phyloP scores from a whole-genome alignment of 768 basidiomycete species.

The Mrakia hoshinonis region DNA sequence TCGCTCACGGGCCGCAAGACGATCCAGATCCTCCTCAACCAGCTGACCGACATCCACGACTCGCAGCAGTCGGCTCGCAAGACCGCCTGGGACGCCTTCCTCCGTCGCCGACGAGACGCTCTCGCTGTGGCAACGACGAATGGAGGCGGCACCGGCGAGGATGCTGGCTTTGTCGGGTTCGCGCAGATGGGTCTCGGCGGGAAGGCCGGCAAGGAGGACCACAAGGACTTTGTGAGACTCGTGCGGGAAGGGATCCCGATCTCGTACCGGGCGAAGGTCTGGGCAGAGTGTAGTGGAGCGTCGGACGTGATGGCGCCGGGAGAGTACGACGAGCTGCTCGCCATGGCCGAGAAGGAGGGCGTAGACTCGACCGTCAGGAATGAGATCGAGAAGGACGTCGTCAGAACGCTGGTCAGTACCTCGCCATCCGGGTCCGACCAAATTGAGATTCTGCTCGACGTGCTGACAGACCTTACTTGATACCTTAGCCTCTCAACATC shows the following conservation, averaged over 20 bases:
- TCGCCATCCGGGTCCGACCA: too few relatives aligned
- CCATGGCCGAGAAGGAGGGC: constrained; percentile 37
- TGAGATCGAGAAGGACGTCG: constrained; percentile 91
- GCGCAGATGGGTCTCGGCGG: constrained; percentile 69
- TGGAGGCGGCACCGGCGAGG: constrained; percentile 45
- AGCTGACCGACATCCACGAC: constrained; percentile 76
- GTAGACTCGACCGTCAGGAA: constrained; percentile 40
- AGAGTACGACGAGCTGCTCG: constrained; percentile 73
- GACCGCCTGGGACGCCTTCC: constrained; percentile 81
- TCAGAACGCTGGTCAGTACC: constrained; percentile 29
- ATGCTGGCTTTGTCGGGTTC: constrained; percentile 73
- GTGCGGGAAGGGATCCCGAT: constrained; percentile 79
- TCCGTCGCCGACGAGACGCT: constrained; percentile 44
- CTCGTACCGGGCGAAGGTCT: constrained; percentile 62
- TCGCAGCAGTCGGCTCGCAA: constrained; percentile 58
- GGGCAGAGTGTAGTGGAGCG: constrained; percentile 89
- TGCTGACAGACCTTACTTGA: neutral
- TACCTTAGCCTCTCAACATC: constrained; percentile 65
- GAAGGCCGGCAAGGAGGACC: constrained; percentile 56
- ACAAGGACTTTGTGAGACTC: constrained; percentile 67
- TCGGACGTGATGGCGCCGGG: constrained; percentile 89
- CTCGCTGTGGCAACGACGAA: constrained; percentile 47
- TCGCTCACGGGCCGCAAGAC: constrained; percentile 44
- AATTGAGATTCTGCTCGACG: neutral
- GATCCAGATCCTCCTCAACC: constrained; percentile 60